A percentile compares a stretch with the other conserved stretches of the same genome.
phyloP scores from a whole-genome alignment of 2,329 filamentous ascomycete species.

The Paecilomyces formosus region DNA sequence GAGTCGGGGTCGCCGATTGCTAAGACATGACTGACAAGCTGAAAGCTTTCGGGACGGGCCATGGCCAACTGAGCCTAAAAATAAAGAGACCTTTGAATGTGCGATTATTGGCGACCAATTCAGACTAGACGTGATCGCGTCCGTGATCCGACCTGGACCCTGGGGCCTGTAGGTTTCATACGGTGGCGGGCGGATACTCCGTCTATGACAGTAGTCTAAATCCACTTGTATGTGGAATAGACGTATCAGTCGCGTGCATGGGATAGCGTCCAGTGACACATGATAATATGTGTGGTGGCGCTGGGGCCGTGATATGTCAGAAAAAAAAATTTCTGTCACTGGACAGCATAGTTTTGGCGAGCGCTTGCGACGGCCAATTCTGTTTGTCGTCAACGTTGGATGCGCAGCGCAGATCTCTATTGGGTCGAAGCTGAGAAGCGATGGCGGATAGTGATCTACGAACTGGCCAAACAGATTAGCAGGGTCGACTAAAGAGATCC shows the following conservation, averaged over 20 bases:
- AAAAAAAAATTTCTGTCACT: not conserved
- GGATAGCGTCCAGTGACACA: not conserved
- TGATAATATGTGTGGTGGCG: not conserved
- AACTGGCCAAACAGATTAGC: not conserved
- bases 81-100: not conserved
- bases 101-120: not conserved
- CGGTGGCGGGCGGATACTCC: not conserved
- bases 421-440: not conserved
- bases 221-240: not conserved
- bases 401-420: not conserved
- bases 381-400: not conserved
- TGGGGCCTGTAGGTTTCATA: not conserved
- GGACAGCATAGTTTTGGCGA: not conserved
- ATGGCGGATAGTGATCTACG: not conserved
- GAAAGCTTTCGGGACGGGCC: not conserved
- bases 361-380: not conserved
- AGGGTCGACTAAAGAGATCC: not conserved
- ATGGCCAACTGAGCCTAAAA: not conserved
- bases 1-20: not conserved
- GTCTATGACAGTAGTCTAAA: not conserved
- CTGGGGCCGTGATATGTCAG: not conserved
- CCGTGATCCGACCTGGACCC: not conserved
- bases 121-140: not conserved
- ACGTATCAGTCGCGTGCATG: not conserved
- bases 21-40: not conserved